Conservation (phyloP, 106 monocot genomes). For the Acorus calamus region DNA sequence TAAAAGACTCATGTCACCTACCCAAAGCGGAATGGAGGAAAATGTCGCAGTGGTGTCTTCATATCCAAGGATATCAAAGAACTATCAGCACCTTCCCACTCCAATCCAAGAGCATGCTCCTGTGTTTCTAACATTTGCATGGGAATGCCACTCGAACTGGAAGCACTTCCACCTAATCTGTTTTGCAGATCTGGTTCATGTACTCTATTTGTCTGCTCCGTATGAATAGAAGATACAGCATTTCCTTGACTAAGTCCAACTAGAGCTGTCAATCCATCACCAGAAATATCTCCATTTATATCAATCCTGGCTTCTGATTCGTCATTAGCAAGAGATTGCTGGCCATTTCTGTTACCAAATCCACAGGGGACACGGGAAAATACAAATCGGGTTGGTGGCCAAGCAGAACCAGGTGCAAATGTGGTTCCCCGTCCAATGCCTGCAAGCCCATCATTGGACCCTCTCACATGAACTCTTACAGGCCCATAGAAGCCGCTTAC, state of each 20-base stretch:
- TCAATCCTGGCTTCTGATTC: slow-evolving; percentile 79
- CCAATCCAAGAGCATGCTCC: slow-evolving; percentile 44
- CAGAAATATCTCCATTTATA: slow-evolving; percentile 55
- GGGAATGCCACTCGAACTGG: slow-evolving; percentile 36
- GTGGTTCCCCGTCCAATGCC: slow-evolving; percentile 88
- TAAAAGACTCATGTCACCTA: slow-evolving; percentile 5
- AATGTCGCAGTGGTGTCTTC: slow-evolving; percentile 77
- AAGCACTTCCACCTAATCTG: slow-evolving; percentile 19
- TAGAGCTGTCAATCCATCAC: slow-evolving; percentile 90
- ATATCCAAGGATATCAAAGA: slow-evolving; percentile 74
- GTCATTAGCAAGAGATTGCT: slow-evolving; percentile 68
- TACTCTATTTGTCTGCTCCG: slow-evolving; percentile 50
- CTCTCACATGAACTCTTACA: slow-evolving; percentile 70
- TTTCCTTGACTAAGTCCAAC: slow-evolving; percentile 72
- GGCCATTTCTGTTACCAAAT: slow-evolving; percentile 65
- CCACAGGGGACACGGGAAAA: slow-evolving; percentile 91
- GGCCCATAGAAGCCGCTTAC: slow-evolving; percentile 48
- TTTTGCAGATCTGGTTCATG: slow-evolving; percentile 35
- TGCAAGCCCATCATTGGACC: slow-evolving; percentile 87
- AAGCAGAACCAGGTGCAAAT: slow-evolving; percentile 56
- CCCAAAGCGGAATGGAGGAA: slow-evolving; percentile 96
- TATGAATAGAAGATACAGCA: slow-evolving; percentile 37
- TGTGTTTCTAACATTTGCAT: slow-evolving; percentile 64
- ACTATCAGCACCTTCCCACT: slow-evolving; percentile 63
- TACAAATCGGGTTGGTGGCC: slow-evolving; percentile 84